phyloP scores from a whole-genome alignment of 345 rosid species.

The Lepidium sativum region DNA sequence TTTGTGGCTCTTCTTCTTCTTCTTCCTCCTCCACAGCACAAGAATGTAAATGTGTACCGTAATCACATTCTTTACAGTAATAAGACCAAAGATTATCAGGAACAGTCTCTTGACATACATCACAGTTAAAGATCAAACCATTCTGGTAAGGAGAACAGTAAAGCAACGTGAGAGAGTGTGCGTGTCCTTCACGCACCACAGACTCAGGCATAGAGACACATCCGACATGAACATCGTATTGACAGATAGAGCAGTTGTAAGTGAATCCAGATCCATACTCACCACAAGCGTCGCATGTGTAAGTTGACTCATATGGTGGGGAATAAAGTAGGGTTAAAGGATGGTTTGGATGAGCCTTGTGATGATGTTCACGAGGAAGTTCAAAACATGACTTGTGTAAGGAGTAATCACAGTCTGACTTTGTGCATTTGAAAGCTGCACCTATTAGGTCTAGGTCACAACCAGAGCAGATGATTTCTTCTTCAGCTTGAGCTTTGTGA shows the following conservation, averaged over 20 bases:
- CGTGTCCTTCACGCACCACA: slow-evolving; percentile 22
- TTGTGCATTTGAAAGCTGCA: slow-evolving; percentile 24
- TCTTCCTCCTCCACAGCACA: slow-evolving; percentile 8
- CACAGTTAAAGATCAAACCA: not conserved
- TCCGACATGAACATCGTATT: slow-evolving; percentile 18
- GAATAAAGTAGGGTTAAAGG: slow-evolving; percentile 18
- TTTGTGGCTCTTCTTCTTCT: not conserved
- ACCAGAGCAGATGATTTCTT: slow-evolving; percentile 24
- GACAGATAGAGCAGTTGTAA: slow-evolving; percentile 17
- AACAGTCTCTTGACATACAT: slow-evolving; percentile 9
- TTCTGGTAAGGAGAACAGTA: slow-evolving; percentile 15
- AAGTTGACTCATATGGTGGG: slow-evolving; percentile 17
- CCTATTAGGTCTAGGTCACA: slow-evolving; percentile 24
- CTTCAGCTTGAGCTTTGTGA: slow-evolving; percentile 22
- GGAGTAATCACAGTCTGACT: slow-evolving; percentile 25
- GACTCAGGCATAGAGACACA: slow-evolving; percentile 14
- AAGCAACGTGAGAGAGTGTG: slow-evolving; percentile 6
- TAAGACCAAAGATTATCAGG: slow-evolving; percentile 19
- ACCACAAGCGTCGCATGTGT: slow-evolving; percentile 7
- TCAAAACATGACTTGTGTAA: slow-evolving; percentile 30
- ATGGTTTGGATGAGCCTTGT: slow-evolving; percentile 23
- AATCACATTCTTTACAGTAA: slow-evolving; percentile 27
- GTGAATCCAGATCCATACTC: slow-evolving; percentile 22
- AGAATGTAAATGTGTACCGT: slow-evolving; percentile 23
- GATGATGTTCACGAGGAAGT: slow-evolving; percentile 15